Conservation (phyloP, 1,284 basidiomycete genomes). For the Pyrrhoderma lamaoense region DNA sequence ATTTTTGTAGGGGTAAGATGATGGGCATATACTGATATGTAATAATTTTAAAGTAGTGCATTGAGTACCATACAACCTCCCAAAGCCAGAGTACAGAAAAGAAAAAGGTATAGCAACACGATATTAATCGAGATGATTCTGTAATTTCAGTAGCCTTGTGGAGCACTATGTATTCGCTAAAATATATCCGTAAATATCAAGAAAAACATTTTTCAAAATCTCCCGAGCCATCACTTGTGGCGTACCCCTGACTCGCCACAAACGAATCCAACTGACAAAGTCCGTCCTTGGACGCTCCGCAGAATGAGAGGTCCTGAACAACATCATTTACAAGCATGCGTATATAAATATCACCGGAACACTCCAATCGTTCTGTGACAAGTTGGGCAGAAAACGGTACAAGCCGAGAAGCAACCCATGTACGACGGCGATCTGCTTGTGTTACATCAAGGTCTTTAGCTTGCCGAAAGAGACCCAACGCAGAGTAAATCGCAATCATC, state of each 20-base stretch:
- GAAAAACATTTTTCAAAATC: conserved; percentile 55
- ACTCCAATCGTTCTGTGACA: conserved; percentile 54
- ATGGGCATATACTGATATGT: too few relatives aligned
- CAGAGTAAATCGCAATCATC: conserved; percentile 71
- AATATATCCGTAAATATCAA: neutral
- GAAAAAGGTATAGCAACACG: too few relatives aligned
- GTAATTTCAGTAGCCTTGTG: neutral
- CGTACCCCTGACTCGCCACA: conserved; percentile 63
- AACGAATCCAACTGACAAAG: conserved; percentile 63
- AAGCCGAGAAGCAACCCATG: conserved; percentile 54
- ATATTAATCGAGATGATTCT: too few relatives aligned
- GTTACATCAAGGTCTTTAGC: conserved; percentile 35
- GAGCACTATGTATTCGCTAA: neutral
- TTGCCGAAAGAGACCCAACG: conserved; percentile 57
- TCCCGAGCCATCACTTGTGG: conserved; percentile 54
- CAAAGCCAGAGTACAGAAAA: neutral
- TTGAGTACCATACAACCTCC: too few relatives aligned
- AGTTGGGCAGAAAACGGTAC: conserved; percentile 61
- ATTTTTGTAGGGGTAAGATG: too few relatives aligned
- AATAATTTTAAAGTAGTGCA: too few relatives aligned
- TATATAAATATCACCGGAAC: conserved; percentile 39
- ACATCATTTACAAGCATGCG: conserved; percentile 63
- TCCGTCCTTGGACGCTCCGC: conserved; percentile 42
- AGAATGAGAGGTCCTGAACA: conserved; percentile 56
- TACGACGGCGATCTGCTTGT: conserved; percentile 33